Base-by-base conservation (phyloP, 305 asterid species). In the Fraxinus floribunda region DNA sequence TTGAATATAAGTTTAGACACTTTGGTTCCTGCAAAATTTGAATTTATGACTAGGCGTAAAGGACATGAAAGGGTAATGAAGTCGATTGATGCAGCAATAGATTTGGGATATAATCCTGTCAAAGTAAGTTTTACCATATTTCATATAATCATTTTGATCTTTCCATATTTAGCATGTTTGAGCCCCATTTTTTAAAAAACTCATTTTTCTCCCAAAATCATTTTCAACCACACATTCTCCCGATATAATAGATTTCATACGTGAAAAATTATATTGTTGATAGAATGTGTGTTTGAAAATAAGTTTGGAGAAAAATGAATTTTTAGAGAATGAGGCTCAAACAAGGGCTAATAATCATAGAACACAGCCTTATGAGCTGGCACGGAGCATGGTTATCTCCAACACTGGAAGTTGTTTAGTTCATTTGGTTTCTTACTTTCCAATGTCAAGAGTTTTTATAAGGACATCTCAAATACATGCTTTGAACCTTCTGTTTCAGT, bases 41-140 rank as follows among this genome's bases (percentile, higher is more conserved):
- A 94, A 81, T 90, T 96, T 84, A 90, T 94, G 97, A 92, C 95
- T 30, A 89, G 98, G 86, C 93, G 97, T 71, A 96, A 86, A 89
- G 99, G 99, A 83, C 97, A 94, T 85, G 97, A 90, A n/a, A 91
- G 98, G 86, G 97, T 96, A 75, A 81, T 93, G 97, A 91, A 91
- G 77, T 87, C 98, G 11, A 94, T 96, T 82, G 90, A 93, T 81
- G 83, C 95, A 77, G 97, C 98, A 72, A 60, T 94, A 70, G 89
- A 91, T 71, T 86, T 94, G 87, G 99, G 98, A 66, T 96, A 89
- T 86, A 90, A 91, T 79, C 98, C 98, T 15, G 98, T 94, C 84
- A 96, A 96, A 87, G 99, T 94, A 92, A 82, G 86, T 84, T 73
- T 77, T n/a, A 39, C 11, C 20, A 81, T 35, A 30, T 30, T 68